Base-by-base conservation (phyloP, 768 basidiomycete species). In the Mycena rosella region DNA sequence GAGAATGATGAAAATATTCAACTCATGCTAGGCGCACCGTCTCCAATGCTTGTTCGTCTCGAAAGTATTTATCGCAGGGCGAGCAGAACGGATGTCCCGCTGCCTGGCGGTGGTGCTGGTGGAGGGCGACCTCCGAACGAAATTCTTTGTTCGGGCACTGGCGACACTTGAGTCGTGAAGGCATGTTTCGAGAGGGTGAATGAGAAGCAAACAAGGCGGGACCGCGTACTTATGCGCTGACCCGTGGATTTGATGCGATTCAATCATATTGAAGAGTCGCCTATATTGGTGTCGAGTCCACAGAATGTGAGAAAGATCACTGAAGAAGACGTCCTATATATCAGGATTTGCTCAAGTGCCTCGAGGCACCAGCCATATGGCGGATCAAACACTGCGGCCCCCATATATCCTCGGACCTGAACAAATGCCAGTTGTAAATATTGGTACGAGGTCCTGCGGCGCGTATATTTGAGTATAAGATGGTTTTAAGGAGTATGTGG, bases 141-240 rank as follows among this genome's bases (percentile, higher is more conserved):
- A 66, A 66, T 8, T 38, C 26, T 1, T 45, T 52, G 0, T 14
- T 1, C 8, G 44, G 49, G 17, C 59, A 60, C 14, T 60, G 51
- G 20, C 26, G 20, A 22, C 58, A 66, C 52, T 38, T 38, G 44
- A 52, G n/a, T n/a, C n/a, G n/a, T n/a, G n/a, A 65, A 42, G 42
- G 15, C 49, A 60, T 55, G 52, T 34, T 18, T 34, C 6, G 32
- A 9, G 14, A 34, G 22, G 29, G 6, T 14, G 27, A 26, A 27
- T 40, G 20, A 9, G 20, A 1, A 5, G 8, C 2, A 42, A n/a
- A 44, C 18, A 10, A 38, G 38, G 38, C 38, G 38, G 32, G 27
- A 3, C 11, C 2, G 5, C 30, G n/a, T 48, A 65, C 51, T 65
- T 65, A 53, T 53, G 40, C 42, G 20, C 20, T 7, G 22, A 11